A percentile compares a stretch with the other conserved stretches of the same genome.
These are phyloP conservation scores for Suhomyces guaymorum DNA, from an alignment of 1,139 yeast species.

Conservation along the genomic window DNA sequence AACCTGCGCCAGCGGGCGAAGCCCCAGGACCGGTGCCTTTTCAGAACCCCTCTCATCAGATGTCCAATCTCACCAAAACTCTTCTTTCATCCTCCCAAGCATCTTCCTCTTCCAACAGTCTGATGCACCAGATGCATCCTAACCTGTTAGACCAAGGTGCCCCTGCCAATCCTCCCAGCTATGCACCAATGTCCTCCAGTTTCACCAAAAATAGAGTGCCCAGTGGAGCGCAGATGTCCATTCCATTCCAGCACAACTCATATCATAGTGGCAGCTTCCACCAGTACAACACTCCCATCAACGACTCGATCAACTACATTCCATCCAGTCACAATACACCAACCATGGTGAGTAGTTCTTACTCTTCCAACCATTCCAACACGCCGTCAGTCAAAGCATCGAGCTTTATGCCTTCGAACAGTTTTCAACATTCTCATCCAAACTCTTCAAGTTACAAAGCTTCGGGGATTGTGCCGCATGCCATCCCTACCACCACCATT, in stretches of 20 bases:
- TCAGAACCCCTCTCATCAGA: constrained; percentile 14
- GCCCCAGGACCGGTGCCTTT: constrained; percentile 8
- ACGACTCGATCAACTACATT: constrained; percentile 38
- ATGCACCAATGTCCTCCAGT: constrained; percentile 12
- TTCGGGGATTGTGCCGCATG: constrained; percentile 17
- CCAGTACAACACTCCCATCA: constrained; percentile 16
- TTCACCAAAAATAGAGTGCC: constrained; percentile 7
- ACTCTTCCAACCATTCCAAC: constrained; percentile 45
- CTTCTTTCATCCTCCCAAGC: constrained; percentile 24
- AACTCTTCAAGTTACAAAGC: constrained; percentile 13
- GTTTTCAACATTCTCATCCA: constrained; percentile 17
- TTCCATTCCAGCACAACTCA: constrained; percentile 12
- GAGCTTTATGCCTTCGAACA: constrained; percentile 14
- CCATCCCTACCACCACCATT: constrained; percentile 49
- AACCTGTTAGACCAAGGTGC: constrained; percentile 9
- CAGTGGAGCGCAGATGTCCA: constrained; percentile 6
- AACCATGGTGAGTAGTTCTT: constrained; percentile 51
- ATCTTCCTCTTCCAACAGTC: constrained; percentile 8
- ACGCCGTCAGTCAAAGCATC: constrained; percentile 29
- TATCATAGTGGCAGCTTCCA: constrained; percentile 11
- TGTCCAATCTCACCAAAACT: constrained; percentile 44
- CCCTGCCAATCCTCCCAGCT: constrained; percentile 12
- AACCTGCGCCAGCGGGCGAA: constrained; percentile 3
- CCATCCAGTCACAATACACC: constrained; percentile 58
- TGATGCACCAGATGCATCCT: constrained; percentile 9